A percentile compares a stretch with the other conserved stretches of the same genome.
These are phyloP conservation scores for Globisporangium splendens DNA, from an alignment of 352 stramenopile genomes.

Conservation along the genomic window DNA sequence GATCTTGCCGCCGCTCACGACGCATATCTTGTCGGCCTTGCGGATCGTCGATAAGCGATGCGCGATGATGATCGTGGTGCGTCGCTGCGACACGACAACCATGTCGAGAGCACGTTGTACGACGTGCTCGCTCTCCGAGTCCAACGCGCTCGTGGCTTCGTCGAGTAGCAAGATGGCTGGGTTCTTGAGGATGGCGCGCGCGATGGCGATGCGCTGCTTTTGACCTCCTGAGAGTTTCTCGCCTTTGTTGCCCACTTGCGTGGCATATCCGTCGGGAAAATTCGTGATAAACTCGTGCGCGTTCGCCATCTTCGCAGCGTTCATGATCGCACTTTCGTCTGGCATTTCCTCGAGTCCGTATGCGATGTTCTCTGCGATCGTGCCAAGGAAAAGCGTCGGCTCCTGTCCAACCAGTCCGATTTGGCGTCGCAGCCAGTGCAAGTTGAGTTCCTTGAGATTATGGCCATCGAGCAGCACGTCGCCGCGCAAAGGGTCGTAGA, in stretches of 20 bases:
- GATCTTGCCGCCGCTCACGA: constrained; percentile 22
- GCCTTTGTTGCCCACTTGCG: constrained; percentile 29
- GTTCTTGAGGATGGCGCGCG: constrained; percentile 36
- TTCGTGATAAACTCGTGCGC: constrained; percentile 33
- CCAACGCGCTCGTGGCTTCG: constrained; percentile 82
- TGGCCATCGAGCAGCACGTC: constrained; percentile 28
- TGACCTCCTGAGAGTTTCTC: constrained; percentile 35
- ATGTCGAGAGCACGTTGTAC: constrained; percentile 27
- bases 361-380: constrained; percentile 38
- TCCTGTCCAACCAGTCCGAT: constrained; percentile 56
- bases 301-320: constrained; percentile 52
- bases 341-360: constrained; percentile 47
- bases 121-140: constrained; percentile 81
- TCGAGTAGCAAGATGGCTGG: constrained; percentile 37
- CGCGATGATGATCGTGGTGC: constrained; percentile 84
- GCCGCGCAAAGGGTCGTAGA: constrained; percentile 35
- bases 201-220: constrained; percentile 42
- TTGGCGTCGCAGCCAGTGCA: constrained; percentile 30
- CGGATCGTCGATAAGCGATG: constrained; percentile 72
- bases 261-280: constrained; percentile 35
- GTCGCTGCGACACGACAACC: constrained; percentile 19
- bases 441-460: constrained; percentile 30
- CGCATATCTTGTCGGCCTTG: constrained; percentile 25
- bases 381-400: constrained; percentile 51
- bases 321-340: constrained; percentile 59